Evolutionary conservation across 2,329 filamentous ascomycete species (phyloP), one percentile per base, ranked within the genome.

Genomic region (Pleoardoris graminearum): DNA sequence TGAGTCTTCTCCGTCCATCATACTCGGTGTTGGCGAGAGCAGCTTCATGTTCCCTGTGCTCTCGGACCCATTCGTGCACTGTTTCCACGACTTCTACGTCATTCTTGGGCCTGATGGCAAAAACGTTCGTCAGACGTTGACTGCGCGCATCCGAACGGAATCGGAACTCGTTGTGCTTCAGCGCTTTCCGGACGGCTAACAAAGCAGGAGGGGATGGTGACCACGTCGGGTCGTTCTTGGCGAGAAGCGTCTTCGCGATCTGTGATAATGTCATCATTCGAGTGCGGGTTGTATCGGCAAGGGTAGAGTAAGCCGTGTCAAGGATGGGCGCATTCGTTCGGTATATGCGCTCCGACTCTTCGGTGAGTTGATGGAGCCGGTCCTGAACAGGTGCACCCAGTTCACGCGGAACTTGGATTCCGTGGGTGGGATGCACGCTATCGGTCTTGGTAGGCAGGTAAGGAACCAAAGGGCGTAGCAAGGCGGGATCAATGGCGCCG

Each of bases 181-280:
- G 68, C 7, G 86, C 81, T 50, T 82, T 82, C 59, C 91, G 86
- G 6, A 91, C 84, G 3, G 89, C 88, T 62, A 90, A 89, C 4
- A 91, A 72, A 7, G 81, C 79, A 23, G 78, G 79, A 58, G 65
- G 52, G 1, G 65, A 58, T 0, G 79, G 73, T 11, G 55, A 57
- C 59, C 62, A 70, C 1, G 39, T 19, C 2, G 53, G 37, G 39
- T 67, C 59, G 3, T 49, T 39, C 3, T 45, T 59, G 11, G 64
- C 62, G 50, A 78, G 66, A 21, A 83, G 62, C 7, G 65, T 72
- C 29, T 72, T 69, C 1, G 80, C 75, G 37, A 82, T 78, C 16
- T 78, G 74, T 0, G 72, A 60, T 22, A 83, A 65, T 5, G 74
- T 79, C 62, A 80, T 77, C 63, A 78, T 78, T 8, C 75, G 74